Conservation (phyloP, 306 rosid species). For the Citrullus amarus region DNA sequence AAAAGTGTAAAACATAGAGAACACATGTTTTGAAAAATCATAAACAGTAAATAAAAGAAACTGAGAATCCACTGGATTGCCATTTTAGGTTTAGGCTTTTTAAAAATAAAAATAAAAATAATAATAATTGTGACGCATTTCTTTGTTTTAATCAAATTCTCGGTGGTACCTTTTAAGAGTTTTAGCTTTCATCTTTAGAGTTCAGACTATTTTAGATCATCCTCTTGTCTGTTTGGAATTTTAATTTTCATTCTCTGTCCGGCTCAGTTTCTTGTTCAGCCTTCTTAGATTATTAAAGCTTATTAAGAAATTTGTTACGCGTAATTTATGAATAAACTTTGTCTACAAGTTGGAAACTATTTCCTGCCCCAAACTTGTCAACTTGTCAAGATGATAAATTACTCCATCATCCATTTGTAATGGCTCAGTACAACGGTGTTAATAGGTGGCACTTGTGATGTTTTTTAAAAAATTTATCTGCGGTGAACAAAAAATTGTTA, state of each 20-base stretch:
- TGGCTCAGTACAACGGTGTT: too few relatives aligned
- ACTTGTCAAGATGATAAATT: too few relatives aligned
- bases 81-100: not conserved
- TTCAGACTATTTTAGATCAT: too few relatives aligned
- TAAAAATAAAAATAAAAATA: too few relatives aligned
- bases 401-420: too few relatives aligned
- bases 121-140: not conserved
- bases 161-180: not conserved
- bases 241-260: not conserved
- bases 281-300: not conserved
- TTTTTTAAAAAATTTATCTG: too few relatives aligned
- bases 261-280: not conserved
- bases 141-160: not conserved
- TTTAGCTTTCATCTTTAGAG: not conserved
- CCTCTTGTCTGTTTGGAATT: not conserved
- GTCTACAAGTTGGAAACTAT: not conserved
- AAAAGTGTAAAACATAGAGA: not conserved
- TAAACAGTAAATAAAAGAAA: not conserved
- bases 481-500: too few relatives aligned
- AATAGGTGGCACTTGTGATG: too few relatives aligned
- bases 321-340: not conserved
- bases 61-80: not conserved
- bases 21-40: not conserved
- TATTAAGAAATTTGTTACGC: not conserved
- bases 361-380: not conserved